These are phyloP conservation scores for Cercospora zeina DNA, from an alignment of 2,329 filamentous ascomycete genomes.

Conservation along the genomic window DNA sequence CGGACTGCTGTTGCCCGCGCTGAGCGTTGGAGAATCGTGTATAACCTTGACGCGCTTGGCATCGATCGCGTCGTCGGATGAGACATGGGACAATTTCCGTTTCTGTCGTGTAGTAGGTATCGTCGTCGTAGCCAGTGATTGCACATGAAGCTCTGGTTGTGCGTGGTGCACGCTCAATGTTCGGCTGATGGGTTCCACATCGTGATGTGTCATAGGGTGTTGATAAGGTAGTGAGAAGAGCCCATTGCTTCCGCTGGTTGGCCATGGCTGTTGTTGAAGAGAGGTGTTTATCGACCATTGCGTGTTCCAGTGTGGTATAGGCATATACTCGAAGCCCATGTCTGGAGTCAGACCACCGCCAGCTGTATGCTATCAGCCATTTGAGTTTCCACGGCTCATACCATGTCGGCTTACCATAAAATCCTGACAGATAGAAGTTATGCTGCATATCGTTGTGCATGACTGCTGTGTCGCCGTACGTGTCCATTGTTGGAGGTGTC, in stretches of 20 bases:
- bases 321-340: constrained; percentile 11
- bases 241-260: background rate
- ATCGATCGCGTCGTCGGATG: background rate
- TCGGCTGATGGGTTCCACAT: background rate
- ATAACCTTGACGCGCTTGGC: constrained; percentile 9
- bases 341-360: constrained; percentile 9
- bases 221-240: background rate
- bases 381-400: background rate
- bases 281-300: constrained; percentile 11
- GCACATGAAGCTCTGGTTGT: constrained; percentile 2
- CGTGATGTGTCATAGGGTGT: background rate
- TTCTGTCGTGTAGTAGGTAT: constrained; percentile 16
- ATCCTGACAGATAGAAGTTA: constrained; percentile 6
- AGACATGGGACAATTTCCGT: constrained; percentile 9
- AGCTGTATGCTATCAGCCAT: constrained; percentile 10
- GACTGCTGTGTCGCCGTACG: constrained; percentile 10
- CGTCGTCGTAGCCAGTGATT: constrained; percentile 1
- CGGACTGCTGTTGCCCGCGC: constrained; percentile 11
- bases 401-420: constrained; percentile 8
- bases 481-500: constrained; percentile 5
- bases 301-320: constrained; percentile 3
- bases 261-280: constrained; percentile 6
- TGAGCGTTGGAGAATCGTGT: constrained; percentile 6
- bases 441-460: constrained; percentile 12
- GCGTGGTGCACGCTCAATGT: background rate